Evolutionary conservation across 2,329 filamentous ascomycete species (phyloP).

Genomic region (Penicillium sclerotiorum): DNA sequence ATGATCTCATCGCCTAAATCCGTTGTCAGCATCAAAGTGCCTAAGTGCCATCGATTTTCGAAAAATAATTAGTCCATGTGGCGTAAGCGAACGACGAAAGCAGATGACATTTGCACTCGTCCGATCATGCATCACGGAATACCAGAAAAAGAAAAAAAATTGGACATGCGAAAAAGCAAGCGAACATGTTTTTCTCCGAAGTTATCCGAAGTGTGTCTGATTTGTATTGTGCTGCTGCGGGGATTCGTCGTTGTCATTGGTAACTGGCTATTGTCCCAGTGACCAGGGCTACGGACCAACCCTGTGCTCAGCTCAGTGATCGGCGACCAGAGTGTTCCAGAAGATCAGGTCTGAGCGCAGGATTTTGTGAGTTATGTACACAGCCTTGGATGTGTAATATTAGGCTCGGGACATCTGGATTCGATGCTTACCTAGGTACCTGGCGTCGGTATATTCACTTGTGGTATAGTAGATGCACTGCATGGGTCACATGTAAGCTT

Average conservation of each 20-base stretch:
- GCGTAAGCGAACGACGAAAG: background rate
- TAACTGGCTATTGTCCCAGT: constrained; percentile 1
- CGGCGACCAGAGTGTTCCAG: background rate
- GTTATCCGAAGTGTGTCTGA: background rate
- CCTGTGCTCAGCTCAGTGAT: background rate
- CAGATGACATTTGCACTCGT: background rate
- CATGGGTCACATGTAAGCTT: no score
- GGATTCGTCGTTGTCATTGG: constrained; percentile 3
- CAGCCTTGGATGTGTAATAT: no score
- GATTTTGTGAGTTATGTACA: no score
- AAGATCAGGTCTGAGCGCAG: no score
- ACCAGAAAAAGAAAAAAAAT: background rate
- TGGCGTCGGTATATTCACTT: no score
- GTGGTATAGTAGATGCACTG: no score
- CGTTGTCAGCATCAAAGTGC: no score
- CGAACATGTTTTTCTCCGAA: background rate
- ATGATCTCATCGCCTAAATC: constrained; percentile 3
- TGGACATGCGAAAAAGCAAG: background rate
- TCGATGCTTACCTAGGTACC: no score
- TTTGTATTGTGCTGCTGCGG: background rate
- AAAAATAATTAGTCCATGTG: no score
- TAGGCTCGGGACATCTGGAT: no score
- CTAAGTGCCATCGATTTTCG: no score
- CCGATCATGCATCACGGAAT: background rate
- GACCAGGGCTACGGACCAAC: constrained; percentile 1